Base-by-base conservation (phyloP, 371 early-diverging fungal genomes). In the Rhizomucor pusillus region DNA sequence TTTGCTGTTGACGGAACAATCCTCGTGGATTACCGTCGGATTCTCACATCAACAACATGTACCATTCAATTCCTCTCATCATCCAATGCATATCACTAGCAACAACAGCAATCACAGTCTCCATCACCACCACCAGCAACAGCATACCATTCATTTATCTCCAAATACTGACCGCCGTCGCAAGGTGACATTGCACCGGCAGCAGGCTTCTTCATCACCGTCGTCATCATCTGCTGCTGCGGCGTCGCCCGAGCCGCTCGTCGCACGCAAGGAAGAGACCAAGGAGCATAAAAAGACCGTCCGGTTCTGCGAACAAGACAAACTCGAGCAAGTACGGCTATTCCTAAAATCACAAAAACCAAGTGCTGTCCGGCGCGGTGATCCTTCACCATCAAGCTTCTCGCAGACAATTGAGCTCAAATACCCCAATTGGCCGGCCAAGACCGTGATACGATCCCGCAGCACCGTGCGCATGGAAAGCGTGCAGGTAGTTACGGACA, bases 291-390 rank as follows among this genome's bases (percentile, higher is more conserved):
- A 64, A 39, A 74, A 71, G 56, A 55, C 63, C 12, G 75, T 69
- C 34, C 60, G 69, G 33, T 71, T 71, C 33, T 57, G 64, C 41
- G 67, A 66, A 18, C 56, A 55, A 55, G 60, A 51, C 43, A 59
- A 85, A 40, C 65, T 89, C 36, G 86, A 83, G 57, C 75, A 74
- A 47, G 69, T 85, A 6, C 79, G 79, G 18, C 59, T 82, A 0
- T 85, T 85, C 49, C 50, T 77, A 45, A 81, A 81, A 58, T 69
- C 75, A 14, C 75, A 85, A 64, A 80, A 58, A 47, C 86, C 86
- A 2, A 63, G 60, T 40, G 75, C 82, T 18, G 79, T 83, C 22
- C 65, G 51, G 16, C 36, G 54, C 14, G 60, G 65, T 10, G 71
- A 80, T 59, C 75, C 78, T 5, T 61, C 65, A 12, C 18, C 51